Percentiles rank a stretch among this genome's conserved stretches.
Conservation (phyloP, 2,329 filamentous ascomycete species). For the Trichoderma afroharzianum region DNA sequence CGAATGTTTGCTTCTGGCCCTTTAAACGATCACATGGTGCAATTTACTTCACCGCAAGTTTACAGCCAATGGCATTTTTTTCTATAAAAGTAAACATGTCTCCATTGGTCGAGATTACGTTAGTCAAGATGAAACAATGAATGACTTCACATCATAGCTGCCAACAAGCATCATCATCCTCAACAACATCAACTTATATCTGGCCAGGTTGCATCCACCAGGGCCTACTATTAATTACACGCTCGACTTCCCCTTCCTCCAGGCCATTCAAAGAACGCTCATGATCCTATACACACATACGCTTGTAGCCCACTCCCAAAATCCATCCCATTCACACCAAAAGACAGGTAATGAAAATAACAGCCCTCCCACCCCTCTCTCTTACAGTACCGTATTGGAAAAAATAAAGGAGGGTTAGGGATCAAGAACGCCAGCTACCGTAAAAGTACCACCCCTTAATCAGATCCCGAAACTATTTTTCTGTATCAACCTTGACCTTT, state of each 20-base stretch:
- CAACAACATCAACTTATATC: background rate
- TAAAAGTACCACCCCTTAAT: background rate
- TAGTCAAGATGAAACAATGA: background rate
- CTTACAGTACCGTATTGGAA: background rate
- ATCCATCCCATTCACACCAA: background rate
- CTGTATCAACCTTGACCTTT: conserved; percentile 18
- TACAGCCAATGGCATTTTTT: background rate
- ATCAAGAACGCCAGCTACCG: conserved; percentile 4
- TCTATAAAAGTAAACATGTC: background rate
- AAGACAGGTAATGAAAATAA: background rate
- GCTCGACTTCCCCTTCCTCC: background rate
- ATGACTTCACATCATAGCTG: background rate
- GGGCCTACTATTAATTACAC: background rate
- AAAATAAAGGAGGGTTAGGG: background rate
- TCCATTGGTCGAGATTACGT: background rate
- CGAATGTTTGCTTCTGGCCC: too few relatives aligned
- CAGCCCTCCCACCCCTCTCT: background rate
- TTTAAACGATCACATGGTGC: too few relatives aligned
- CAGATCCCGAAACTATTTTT: conserved; percentile 7
- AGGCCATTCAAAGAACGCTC: background rate
- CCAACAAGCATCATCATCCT: background rate
- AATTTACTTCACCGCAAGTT: background rate
- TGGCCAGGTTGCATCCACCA: background rate
- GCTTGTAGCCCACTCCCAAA: background rate
- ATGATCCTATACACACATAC: background rate